Evolutionary conservation across 1,139 yeast species (phyloP).

Genomic region (Sugiyamaella novakii): DNA sequence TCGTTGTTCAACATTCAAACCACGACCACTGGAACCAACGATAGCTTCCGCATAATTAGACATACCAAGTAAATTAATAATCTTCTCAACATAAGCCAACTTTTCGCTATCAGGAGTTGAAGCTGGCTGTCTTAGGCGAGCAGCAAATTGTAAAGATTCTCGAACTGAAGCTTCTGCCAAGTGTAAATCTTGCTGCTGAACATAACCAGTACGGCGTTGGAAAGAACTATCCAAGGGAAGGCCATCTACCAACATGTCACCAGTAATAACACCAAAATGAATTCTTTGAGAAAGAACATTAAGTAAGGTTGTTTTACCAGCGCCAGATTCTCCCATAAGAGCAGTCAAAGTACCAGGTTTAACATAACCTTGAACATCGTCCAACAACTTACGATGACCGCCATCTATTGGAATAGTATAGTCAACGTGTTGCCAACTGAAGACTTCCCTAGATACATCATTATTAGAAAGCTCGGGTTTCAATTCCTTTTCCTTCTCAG

Average conservation of each 20-base stretch:
- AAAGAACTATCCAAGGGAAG: conserved; percentile 54
- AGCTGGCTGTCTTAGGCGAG: conserved; percentile 58
- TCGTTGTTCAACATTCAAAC: conserved; percentile 66
- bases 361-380: conserved; percentile 64
- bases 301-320: conserved; percentile 66
- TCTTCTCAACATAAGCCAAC: conserved; percentile 60
- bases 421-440: conserved; percentile 57
- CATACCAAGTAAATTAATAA: conserved; percentile 60
- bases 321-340: conserved; percentile 71
- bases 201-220: conserved; percentile 65
- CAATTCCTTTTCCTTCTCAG: conserved; percentile 39
- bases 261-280: conserved; percentile 61
- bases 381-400: conserved; percentile 51
- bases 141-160: conserved; percentile 63
- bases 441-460: conserved; percentile 45
- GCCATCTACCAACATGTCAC: conserved; percentile 66
- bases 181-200: conserved; percentile 67
- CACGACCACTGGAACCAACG: conserved; percentile 59
- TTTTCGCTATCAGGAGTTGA: conserved; percentile 53
- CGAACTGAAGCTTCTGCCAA: conserved; percentile 60
- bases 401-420: conserved; percentile 56
- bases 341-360: conserved; percentile 67
- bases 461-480: conserved; percentile 26
- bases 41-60: conserved; percentile 62
- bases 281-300: conserved; percentile 62